Base-by-base conservation (phyloP, 352 stramenopile species). In the Phytophthora sansomeana region DNA sequence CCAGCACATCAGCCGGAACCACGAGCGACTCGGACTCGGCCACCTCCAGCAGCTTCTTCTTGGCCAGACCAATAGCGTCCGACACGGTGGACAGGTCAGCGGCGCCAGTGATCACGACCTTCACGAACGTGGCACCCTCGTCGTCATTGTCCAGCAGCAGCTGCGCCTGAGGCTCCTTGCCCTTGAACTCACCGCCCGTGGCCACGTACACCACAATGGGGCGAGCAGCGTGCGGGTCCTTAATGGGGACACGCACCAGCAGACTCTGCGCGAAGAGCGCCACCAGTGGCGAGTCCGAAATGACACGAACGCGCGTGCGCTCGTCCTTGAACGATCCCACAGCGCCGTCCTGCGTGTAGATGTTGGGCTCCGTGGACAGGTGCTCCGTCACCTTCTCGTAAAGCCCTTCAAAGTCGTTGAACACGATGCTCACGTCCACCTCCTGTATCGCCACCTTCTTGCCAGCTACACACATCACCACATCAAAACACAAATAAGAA, bases 161-260 rank as follows among this genome's bases (percentile, higher is more conserved):
- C 41, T 79, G 77, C n/a, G 81, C 85, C 51, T 78, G 69, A 8
- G 85, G 85, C 26, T 83, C 67, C 55, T 91, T 62, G 44, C 51
- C 74, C 64, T 85, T 78, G 61, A 90, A 93, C 21, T 89, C 83
- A 17, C 83, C 85, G 6, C 63, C 57, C 47, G 72, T 88, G 13
- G 82, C 82, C 35, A 91, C 83, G 66, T 93, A 92, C 29, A 91
- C 70, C 44, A 95, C 83, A 65, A 95, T 93, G 5, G 84, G 84
- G 21, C 87, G 87, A 51, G 72, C 80, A n/a, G 78, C 85, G 50
- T 91, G 81, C 6, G 75, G 36, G 59, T 92, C 79, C 66, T 90
- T 89, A 24, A 64, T 77, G 21, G 80, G 81, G 26, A 93, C 83
- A 58, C 80, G 78, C 59, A 92, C 84, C 52, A 95, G 51, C 56